Conservation (phyloP, 768 basidiomycete species). For the Naematelia aurantialba region DNA sequence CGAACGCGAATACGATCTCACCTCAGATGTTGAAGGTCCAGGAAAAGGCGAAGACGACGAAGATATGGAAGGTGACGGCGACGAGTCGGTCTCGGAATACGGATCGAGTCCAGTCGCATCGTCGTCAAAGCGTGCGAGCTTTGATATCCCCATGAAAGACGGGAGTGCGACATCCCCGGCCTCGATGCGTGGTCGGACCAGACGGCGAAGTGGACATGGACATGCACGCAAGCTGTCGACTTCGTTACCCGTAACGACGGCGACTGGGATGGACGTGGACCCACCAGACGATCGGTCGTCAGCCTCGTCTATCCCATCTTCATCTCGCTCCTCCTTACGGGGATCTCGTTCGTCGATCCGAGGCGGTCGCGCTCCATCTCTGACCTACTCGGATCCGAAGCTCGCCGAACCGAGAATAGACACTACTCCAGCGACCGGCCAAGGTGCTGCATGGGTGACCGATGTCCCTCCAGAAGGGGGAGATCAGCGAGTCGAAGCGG, state of each 20-base stretch:
- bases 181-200: background rate
- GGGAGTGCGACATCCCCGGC: background rate
- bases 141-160: background rate
- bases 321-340: constrained; percentile 29
- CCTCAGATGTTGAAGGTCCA: constrained; percentile 11
- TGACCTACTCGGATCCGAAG: constrained; percentile 18
- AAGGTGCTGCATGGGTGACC: constrained; percentile 8
- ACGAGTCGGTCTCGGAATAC: background rate
- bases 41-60: constrained; percentile 13
- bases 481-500: background rate
- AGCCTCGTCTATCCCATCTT: constrained; percentile 36
- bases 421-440: constrained; percentile 7
- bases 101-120: background rate
- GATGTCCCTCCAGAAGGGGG: background rate
- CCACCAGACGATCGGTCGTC: constrained; percentile 11
- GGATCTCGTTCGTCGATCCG: constrained; percentile 1
- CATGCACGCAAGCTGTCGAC: background rate
- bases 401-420: constrained; percentile 28
- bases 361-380: constrained; percentile 13
- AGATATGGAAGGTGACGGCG: constrained; percentile 14
- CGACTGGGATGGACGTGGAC: constrained; percentile 8
- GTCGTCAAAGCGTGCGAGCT: background rate
- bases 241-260: background rate
- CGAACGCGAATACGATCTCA: constrained; percentile 8
- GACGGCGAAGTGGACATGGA: constrained; percentile 12